These are phyloP conservation scores for Tuber borchii DNA, from an alignment of 495 filamentous ascomycete genomes.

Conservation along the genomic window DNA sequence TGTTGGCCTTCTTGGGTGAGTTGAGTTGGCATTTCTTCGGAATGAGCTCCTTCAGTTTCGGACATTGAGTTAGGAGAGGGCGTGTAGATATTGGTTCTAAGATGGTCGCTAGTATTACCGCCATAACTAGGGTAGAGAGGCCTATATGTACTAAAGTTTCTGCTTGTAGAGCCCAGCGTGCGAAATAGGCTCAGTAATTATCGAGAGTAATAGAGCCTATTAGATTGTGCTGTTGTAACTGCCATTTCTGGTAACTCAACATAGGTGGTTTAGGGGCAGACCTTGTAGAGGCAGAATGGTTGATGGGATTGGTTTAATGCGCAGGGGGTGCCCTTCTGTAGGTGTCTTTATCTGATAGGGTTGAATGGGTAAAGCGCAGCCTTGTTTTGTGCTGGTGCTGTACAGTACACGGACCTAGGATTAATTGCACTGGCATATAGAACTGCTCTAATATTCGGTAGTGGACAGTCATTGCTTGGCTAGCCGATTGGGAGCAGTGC, in stretches of 20 bases:
- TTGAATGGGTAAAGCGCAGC: not conserved
- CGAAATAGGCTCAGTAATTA: not conserved
- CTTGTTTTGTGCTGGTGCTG: not conserved
- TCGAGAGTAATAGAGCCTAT: not conserved
- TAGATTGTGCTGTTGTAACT: not conserved
- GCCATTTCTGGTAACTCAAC: not conserved
- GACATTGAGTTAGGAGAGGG: not conserved
- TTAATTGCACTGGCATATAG: not conserved
- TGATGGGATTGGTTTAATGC: not conserved
- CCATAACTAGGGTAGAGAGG: not conserved
- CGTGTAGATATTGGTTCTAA: not conserved
- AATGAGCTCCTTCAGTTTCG: not conserved
- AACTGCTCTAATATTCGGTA: not conserved
- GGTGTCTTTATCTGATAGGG: not conserved
- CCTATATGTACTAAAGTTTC: not conserved
- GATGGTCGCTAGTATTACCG: not conserved
- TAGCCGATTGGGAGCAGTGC: too few relatives aligned
- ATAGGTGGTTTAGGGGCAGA: not conserved
- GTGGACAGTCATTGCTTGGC: too few relatives aligned
- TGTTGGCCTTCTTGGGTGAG: not conserved
- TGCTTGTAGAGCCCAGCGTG: not conserved
- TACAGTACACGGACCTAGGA: not conserved
- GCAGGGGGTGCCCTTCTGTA: not conserved
- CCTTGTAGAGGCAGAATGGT: too few relatives aligned
- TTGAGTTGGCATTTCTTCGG: not conserved